A percentile compares a stretch with the other conserved stretches of the same genome.
These are phyloP conservation scores for Zizania palustris DNA, from an alignment of 202 grass and related monocot genomes.

Conservation along the genomic window DNA sequence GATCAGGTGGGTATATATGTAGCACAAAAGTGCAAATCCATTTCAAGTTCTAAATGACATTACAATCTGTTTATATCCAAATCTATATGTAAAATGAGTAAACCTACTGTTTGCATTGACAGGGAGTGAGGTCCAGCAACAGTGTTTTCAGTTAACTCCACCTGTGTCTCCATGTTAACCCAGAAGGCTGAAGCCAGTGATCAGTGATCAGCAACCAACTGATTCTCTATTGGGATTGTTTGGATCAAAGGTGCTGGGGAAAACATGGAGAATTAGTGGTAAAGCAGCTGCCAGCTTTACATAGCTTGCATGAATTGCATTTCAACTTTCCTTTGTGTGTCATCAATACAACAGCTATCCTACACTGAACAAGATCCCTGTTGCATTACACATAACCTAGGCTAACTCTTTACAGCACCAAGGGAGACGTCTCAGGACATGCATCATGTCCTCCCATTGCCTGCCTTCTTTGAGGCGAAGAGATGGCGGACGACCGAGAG, in stretches of 20 bases:
- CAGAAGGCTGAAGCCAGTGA: background rate
- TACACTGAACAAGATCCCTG: slow-evolving; percentile 49
- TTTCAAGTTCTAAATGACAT: background rate
- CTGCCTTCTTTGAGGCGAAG: slow-evolving; percentile 80
- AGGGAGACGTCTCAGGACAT: slow-evolving; percentile 49
- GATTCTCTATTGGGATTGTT: background rate
- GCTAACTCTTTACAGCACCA: slow-evolving; percentile 62
- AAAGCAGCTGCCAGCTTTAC: slow-evolving; percentile 47
- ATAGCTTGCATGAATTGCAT: slow-evolving; percentile 52
- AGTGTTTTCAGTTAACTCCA: background rate
- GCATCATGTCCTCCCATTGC: slow-evolving; percentile 65
- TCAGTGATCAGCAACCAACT: background rate
- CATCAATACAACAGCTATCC: slow-evolving; percentile 57
- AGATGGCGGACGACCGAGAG: slow-evolving; percentile 94
- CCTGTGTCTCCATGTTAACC: background rate
- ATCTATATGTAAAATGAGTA: background rate
- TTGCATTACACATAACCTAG: slow-evolving; percentile 58
- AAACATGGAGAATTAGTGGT: slow-evolving; percentile 27
- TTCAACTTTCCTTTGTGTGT: slow-evolving; percentile 42
- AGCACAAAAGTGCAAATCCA: no score
- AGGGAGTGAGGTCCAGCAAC: background rate
- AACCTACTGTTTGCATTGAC: background rate
- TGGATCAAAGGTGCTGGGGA: background rate
- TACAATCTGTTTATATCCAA: background rate
- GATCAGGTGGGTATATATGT: background rate